These are phyloP conservation scores for Mycena venus DNA, from an alignment of 768 basidiomycete genomes.

Conservation along the genomic window DNA sequence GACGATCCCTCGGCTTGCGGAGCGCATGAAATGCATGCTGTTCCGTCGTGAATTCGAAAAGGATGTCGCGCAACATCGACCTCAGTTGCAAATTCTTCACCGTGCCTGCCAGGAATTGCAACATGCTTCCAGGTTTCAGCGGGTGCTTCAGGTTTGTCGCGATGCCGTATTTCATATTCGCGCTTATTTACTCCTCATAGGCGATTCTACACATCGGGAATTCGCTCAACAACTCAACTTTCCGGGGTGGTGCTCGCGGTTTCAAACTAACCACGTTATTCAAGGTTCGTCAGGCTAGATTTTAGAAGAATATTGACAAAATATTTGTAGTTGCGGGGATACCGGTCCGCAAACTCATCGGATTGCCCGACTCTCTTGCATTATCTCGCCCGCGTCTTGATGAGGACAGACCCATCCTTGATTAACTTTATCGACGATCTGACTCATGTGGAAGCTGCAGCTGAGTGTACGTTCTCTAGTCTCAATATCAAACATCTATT, in stretches of 20 bases:
- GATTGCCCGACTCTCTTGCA: conserved; percentile 93
- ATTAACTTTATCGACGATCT: conserved; percentile 85
- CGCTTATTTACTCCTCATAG: conserved; percentile 47
- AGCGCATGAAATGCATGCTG: conserved; percentile 86
- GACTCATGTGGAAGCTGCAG: conserved; percentile 86
- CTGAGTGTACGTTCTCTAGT: conserved; percentile 67
- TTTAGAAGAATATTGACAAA: conserved; percentile 11
- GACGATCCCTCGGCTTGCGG: conserved; percentile 78
- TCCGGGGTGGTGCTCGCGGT: conserved; percentile 86
- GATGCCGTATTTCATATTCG: background rate
- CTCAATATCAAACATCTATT: background rate
- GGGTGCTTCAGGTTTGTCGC: conserved; percentile 72
- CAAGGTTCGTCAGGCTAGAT: conserved; percentile 66
- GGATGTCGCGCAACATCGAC: conserved; percentile 86
- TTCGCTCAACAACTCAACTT: conserved; percentile 83
- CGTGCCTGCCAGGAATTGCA: conserved; percentile 80
- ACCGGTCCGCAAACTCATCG: conserved; percentile 75
- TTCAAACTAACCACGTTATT: conserved; percentile 87
- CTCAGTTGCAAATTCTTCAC: conserved; percentile 81
- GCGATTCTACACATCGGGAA: conserved; percentile 86
- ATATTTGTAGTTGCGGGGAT: conserved; percentile 78
- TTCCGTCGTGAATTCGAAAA: conserved; percentile 87
- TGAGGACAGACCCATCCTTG: conserved; percentile 74
- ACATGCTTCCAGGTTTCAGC: conserved; percentile 73
- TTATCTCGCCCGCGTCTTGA: conserved; percentile 82